These are phyloP conservation scores for Skeletonema potamos DNA, from an alignment of 108 stramenopile genomes.

Conservation along the genomic window DNA sequence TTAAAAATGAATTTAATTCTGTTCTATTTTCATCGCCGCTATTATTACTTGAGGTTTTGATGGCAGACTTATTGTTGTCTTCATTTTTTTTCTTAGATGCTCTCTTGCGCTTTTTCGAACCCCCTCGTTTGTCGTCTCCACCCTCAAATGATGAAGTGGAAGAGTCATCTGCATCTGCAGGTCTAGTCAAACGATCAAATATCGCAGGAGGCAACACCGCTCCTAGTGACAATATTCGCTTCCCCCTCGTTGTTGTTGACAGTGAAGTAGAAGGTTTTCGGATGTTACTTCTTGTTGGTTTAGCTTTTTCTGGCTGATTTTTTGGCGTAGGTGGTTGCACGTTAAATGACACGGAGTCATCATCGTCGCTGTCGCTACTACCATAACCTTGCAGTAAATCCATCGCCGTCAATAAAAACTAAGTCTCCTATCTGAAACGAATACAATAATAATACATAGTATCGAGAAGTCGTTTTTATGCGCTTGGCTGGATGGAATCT, in stretches of 20 bases:
- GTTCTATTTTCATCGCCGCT: constrained; percentile 6
- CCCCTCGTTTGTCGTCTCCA: background rate
- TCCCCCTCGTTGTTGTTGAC: constrained; percentile 17
- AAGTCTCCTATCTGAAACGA: too few relatives aligned
- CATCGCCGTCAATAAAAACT: constrained; percentile 23
- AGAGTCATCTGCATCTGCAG: constrained; percentile 17
- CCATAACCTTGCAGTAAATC: constrained; percentile 43
- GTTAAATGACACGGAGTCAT: constrained; percentile 2
- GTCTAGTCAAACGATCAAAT: constrained; percentile 45
- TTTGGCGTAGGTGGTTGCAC: background rate
- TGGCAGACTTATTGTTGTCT: background rate
- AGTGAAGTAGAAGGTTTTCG: too few relatives aligned
- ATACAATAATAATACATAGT: too few relatives aligned
- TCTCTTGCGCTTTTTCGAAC: constrained; percentile 15
- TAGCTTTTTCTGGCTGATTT: background rate
- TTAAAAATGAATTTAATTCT: constrained; percentile 27
- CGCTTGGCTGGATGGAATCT: too few relatives aligned
- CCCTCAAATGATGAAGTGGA: constrained; percentile 11
- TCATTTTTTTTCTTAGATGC: background rate
- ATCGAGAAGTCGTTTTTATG: too few relatives aligned
- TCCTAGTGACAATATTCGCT: constrained; percentile 35
- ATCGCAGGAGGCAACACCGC: constrained; percentile 46
- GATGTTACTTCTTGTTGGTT: background rate
- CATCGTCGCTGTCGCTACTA: constrained; percentile 14
- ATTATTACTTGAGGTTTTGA: background rate